Evolutionary conservation across 1,284 basidiomycete genomes (phyloP), one percentile per base, ranked within the genome.

Genomic region (Cerrena zonata): DNA sequence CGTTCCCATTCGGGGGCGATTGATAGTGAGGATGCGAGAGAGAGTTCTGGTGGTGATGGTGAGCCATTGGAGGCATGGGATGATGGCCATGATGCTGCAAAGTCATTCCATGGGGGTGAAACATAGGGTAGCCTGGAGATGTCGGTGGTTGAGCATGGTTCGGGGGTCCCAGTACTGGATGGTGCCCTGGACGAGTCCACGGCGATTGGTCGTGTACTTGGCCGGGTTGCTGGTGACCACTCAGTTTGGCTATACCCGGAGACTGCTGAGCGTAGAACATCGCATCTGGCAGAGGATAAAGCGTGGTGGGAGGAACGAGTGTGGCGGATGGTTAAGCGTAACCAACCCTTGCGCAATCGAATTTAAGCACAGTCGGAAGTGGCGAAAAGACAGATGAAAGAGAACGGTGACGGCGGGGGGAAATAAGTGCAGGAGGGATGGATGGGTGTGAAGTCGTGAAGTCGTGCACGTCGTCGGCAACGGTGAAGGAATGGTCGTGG

Each of bases 211-310:
- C 84, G 64, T 85, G 70, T 12, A 67, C 58, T 41, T 64, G 62
- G 19, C 56, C 58, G n/a, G 64, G 64, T 75, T 60, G 63, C 43
- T 63, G 60, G 63, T 82, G 82, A 54, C 70, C 76, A 57, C 84
- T 71, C 57, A 86, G 75, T 65, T 88, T 87, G 56, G 77, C 72
- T 62, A 88, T 80, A 66, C 80, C 84, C 62, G 86, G 85, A 56
- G 86, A 88, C 67, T 86, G 86, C 65, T 86, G 84, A 61, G 86
- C 75, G 69, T 84, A 88, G 71, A 86, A 89, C 85, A 89, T 89
- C 56, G 73, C 76, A 76, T 76, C 67, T 65, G 30, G 30, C 30
- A 7, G 30, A 34, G 30, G 30, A 34, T 34, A 34, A 34, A 7
- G 30, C 30, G 15, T 15, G 30, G 15, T 34, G 7, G 30, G 7